Evolutionary conservation across 139 green algal species (phyloP).

Genomic region (Haematococcus lacustris): DNA sequence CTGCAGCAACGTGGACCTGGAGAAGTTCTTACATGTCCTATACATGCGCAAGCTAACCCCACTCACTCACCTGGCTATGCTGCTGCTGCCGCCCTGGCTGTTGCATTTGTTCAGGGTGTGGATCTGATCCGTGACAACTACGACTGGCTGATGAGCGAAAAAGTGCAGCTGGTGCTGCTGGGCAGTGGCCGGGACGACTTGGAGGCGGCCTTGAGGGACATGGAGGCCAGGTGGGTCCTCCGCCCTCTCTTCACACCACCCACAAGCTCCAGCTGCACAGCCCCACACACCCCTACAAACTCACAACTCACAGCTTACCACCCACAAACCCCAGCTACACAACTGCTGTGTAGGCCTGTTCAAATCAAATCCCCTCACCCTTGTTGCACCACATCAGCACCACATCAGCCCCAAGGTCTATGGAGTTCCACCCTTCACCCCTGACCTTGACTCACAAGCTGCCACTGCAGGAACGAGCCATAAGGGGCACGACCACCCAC

Average conservation of each 20-base stretch:
- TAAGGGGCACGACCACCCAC: too few relatives aligned
- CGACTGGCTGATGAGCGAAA: conserved; percentile 77
- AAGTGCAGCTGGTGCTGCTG: conserved; percentile 90
- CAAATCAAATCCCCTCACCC: background rate
- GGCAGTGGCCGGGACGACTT: conserved; percentile 84
- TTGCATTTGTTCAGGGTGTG: conserved; percentile 66
- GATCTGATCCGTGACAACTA: conserved; percentile 90
- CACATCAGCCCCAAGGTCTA: too few relatives aligned
- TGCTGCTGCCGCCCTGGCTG: background rate
- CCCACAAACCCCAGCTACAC: too few relatives aligned
- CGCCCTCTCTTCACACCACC: too few relatives aligned
- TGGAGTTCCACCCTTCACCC: too few relatives aligned
- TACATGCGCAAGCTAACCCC: background rate
- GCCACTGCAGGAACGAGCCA: too few relatives aligned
- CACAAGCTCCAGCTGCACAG: too few relatives aligned
- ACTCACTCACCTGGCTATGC: too few relatives aligned
- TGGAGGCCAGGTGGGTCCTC: conserved; percentile 43
- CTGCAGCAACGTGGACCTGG: too few relatives aligned
- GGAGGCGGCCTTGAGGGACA: conserved; percentile 66
- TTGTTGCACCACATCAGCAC: background rate
- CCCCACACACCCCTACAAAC: too few relatives aligned
- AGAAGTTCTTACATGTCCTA: background rate
- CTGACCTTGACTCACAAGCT: too few relatives aligned
- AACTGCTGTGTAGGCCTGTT: background rate
- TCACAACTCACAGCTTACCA: too few relatives aligned